Base-by-base conservation (phyloP, 495 filamentous ascomycete species). In the Xylaria venustula region DNA sequence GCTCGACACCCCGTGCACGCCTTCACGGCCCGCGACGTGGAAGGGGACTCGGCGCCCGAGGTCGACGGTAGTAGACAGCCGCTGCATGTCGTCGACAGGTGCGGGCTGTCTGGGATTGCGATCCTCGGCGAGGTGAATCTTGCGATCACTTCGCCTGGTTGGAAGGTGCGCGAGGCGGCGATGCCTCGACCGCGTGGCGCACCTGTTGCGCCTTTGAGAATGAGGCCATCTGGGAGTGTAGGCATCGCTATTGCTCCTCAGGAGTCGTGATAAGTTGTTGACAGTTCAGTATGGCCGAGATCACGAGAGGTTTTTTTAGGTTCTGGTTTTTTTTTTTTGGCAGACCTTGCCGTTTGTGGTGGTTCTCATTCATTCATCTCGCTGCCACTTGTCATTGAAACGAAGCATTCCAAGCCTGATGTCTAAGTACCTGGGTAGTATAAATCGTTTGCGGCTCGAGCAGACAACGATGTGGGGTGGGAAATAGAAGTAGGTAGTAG, bases 1-100 rank as follows among this genome's bases (percentile, higher is more conserved):
- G 71, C 70, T 28, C 71, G 73, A 71, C 86, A 88, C 14, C 71
- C 73, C 0, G 70, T 73, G 68, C 86, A 88, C 19, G 72, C 69
- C 7, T 69, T 73, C 56, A 82, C 71, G 17, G 41, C 51, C 44
- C 67, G 52, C 45, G 54, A 11, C 25, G 57, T n/a, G 50, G 32
- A 34, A 12, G 50, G 36, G 22, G 48, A n/a, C 37, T 42, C 30
- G 19, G 55, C 17, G 41, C 19, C 22, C 11, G 19, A 30, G 1
- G 19, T 37, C 28, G 45, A 14, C 28, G 25, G 58, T 23, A 44
- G 60, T 30, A 81, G 69, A 54, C 78, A 81, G 66, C 75, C 68
- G 65, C 74, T 75, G 71, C 78, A 81, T 26, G 75, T 76, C 3
- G 64, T 65, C 7, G 63, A 51, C 52, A 76, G 67, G 60, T 62